A percentile compares a stretch with the other conserved stretches of the same genome.
Evolutionary conservation across 192 early-diverging fungal genomes (phyloP).

Genomic region (Coemansia sp.): DNA sequence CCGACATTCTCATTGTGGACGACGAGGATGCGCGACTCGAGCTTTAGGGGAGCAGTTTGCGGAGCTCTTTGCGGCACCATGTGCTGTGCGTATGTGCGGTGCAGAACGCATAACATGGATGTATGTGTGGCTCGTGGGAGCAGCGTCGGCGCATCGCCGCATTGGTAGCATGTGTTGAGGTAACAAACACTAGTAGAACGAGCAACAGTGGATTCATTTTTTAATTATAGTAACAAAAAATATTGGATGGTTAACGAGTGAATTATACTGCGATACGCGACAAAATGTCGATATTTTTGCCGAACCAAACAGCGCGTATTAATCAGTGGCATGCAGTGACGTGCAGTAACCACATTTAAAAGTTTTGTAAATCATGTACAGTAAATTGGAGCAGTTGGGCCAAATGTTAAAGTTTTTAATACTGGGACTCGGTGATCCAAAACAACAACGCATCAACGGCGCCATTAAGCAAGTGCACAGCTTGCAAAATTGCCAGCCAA

Average conservation of each 20-base stretch:
- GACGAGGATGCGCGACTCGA: slow-evolving; percentile 27
- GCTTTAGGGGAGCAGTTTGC: slow-evolving; percentile 3
- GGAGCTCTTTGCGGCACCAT: slow-evolving; percentile 46
- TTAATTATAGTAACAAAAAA: not conserved
- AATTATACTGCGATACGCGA: not conserved
- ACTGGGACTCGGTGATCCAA: slow-evolving; percentile 33
- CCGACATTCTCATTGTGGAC: slow-evolving; percentile 34
- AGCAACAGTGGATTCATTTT: not conserved
- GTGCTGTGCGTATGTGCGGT: slow-evolving; percentile 35
- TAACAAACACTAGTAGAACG: not conserved
- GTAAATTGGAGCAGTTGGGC: not conserved
- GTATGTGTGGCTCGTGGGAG: slow-evolving; percentile 39
- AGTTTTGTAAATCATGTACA: not conserved
- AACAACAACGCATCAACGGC: slow-evolving; percentile 37
- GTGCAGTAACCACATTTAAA: too few species aligned
- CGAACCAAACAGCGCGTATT: too few species aligned
- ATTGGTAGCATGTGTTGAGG: slow-evolving; percentile 15
- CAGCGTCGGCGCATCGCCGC: slow-evolving; percentile 47
- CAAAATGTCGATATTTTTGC: not conserved
- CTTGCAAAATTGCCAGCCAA: slow-evolving; percentile 41
- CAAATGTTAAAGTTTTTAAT: not conserved
- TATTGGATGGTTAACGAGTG: not conserved
- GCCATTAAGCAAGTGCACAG: slow-evolving; percentile 40
- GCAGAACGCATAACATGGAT: slow-evolving; percentile 46
- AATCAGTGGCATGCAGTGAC: too few species aligned